Conservation (phyloP, 2,329 filamentous ascomycete genomes). For the Dendrostoma leiphaemia region DNA sequence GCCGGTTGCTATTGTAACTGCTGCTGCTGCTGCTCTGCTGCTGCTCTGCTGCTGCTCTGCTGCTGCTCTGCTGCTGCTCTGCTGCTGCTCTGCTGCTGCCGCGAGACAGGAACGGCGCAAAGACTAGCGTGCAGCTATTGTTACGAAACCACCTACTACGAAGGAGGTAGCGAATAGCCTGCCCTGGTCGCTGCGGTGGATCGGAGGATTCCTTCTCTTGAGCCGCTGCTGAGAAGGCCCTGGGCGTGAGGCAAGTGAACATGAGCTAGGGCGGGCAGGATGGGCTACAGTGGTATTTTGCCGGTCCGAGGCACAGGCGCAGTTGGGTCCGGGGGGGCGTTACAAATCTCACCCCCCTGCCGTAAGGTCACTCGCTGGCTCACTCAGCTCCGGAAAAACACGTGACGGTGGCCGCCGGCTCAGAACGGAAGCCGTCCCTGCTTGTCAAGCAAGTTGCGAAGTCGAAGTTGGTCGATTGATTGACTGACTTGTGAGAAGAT, state of each 20-base stretch:
- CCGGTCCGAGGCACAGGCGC: too few relatives aligned
- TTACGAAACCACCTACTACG: not conserved
- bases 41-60: not conserved
- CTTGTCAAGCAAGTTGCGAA: too few relatives aligned
- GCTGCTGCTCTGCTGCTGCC: not conserved
- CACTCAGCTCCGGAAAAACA: not conserved
- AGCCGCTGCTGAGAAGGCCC: not conserved
- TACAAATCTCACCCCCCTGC: too few relatives aligned
- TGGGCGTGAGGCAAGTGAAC: too few relatives aligned
- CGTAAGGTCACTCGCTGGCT: not conserved
- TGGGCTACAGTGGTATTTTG: too few relatives aligned
- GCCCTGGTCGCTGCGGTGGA: not conserved
- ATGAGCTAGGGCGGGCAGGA: too few relatives aligned
- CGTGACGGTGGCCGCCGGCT: constrained; percentile 14
- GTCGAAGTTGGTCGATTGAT: constrained; percentile 10
- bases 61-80: not conserved
- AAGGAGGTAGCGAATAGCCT: too few relatives aligned
- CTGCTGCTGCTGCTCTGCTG: not conserved
- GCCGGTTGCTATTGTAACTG: not conserved
- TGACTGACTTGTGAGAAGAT: constrained; percentile 10
- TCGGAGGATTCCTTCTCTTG: constrained; percentile 13
- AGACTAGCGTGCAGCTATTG: constrained; percentile 7
- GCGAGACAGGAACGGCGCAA: not conserved
- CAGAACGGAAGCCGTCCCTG: constrained; percentile 8
- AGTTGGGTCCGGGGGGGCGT: too few relatives aligned